These are phyloP conservation scores for Cyclanthera cordifolia DNA, from an alignment of 306 rosid genomes.

Conservation along the genomic window DNA sequence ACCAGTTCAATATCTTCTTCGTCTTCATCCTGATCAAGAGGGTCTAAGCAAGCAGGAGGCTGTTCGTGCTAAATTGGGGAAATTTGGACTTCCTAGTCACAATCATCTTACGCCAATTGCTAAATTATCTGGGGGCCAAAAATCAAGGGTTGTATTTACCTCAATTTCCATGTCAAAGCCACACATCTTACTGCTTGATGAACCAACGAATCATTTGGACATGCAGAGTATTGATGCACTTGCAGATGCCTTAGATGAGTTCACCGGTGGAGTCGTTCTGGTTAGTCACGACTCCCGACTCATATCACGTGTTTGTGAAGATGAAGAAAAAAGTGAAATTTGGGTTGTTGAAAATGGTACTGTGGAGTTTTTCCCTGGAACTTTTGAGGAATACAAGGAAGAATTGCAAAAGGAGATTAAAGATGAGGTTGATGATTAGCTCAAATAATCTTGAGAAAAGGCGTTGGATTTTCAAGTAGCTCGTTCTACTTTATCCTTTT, in stretches of 20 bases:
- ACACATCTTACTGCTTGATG: constrained; percentile 66
- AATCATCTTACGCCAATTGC: constrained; percentile 66
- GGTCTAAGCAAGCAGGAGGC: constrained; percentile 74
- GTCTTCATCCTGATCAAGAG: constrained; percentile 61
- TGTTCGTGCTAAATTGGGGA: constrained; percentile 52
- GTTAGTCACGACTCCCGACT: constrained; percentile 72
- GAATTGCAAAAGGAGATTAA: constrained; percentile 39
- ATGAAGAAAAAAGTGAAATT: constrained; percentile 64
- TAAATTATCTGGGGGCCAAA: constrained; percentile 62
- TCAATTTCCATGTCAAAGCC: constrained; percentile 79
- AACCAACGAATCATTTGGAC: constrained; percentile 69
- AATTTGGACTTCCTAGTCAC: constrained; percentile 60
- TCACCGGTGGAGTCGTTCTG: constrained; percentile 63
- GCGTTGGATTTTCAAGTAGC: neutral
- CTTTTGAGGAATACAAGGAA: constrained; percentile 45
- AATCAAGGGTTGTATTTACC: constrained; percentile 62
- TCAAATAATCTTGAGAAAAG: neutral
- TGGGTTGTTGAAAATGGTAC: constrained; percentile 77
- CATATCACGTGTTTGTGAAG: constrained; percentile 60
- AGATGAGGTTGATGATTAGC: constrained; percentile 46
- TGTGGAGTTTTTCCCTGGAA: constrained; percentile 28
- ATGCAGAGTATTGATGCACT: constrained; percentile 80
- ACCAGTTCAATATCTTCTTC: constrained; percentile 51
- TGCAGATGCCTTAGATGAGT: constrained; percentile 55
- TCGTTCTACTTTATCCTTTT: neutral